Evolutionary conservation across 495 filamentous ascomycete species (phyloP), one percentile per base, ranked within the genome.

Genomic region (Pyrenula aspistea): DNA sequence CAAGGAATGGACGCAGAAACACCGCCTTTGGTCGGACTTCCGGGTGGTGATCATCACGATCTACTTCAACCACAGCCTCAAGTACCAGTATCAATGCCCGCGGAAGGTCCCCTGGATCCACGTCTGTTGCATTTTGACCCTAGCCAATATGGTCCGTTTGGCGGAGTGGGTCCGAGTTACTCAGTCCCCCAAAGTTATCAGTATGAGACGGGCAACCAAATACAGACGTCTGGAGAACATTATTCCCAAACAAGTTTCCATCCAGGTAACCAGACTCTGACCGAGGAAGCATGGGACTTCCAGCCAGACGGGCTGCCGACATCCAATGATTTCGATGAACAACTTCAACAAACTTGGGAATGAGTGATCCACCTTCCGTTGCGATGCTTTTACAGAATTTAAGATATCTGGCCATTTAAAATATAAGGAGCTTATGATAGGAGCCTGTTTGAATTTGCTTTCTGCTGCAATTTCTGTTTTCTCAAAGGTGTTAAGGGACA

Each of bases 11-110:
- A 10, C 15, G 31, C 31, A 42, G 8, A 8, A 42, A 42, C 36
- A 68, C 63, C 20, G 59, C 68, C 24, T 58, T 52, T 81, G 36
- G 69, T 73, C 22, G 75, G 78, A 10, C 63, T 85, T 23, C 82
- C 81, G 15, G 81, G 81, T 25, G 76, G 64, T 36, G 62, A 71
- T 3, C 77, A 81, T 56, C 68, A 79, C 49, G 81, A 83, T 25
- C 67, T 82, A 51, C 68, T 83, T 42, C 73, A 75, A 49, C 65
- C 68, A 19, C 67, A 65, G 10, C 58, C 65, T 0, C 49, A 67
- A 24, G 54, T 22, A 53, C 67, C 19, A 54, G 19, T 21, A 19
- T 54, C 36, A 55, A 59, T 47, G 24, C 63, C 25, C 52, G 60
- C 24, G 23, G 59, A 59, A 11, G 61, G 60, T 15, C 71, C 77